Evolutionary conservation across 1,284 basidiomycete genomes (phyloP).

Genomic region (Sanghuangporus baumii): DNA sequence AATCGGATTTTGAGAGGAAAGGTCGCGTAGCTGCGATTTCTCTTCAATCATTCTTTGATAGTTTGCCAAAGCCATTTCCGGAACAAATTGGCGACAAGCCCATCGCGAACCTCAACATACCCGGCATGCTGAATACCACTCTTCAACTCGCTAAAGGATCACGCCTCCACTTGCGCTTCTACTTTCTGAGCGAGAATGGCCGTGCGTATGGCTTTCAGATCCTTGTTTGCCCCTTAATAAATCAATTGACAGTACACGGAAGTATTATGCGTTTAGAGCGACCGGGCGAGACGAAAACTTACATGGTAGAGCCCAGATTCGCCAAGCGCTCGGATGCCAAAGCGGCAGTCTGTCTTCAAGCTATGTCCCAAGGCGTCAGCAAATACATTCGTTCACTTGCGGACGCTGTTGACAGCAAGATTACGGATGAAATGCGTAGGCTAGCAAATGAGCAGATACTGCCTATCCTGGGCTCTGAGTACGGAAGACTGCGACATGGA

Average conservation of each 20-base stretch:
- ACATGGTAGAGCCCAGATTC: constrained; percentile 53
- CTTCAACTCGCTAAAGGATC: constrained; percentile 47
- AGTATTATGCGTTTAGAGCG: constrained; percentile 52
- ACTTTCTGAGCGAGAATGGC: constrained; percentile 38
- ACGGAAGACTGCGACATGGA: constrained; percentile 34
- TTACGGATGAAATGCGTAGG: constrained; percentile 38
- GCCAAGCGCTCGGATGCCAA: constrained; percentile 56
- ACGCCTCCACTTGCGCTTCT: constrained; percentile 38
- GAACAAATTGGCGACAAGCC: constrained; percentile 40
- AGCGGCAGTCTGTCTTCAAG: constrained; percentile 53
- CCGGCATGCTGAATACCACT: constrained; percentile 46
- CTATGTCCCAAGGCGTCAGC: constrained; percentile 54
- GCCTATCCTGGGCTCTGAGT: constrained; percentile 40
- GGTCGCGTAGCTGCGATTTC: constrained; percentile 26
- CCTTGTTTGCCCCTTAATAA: constrained; percentile 4
- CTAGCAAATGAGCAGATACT: constrained; percentile 38
- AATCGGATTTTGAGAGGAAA: background rate
- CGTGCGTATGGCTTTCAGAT: constrained; percentile 29
- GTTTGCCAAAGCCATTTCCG: constrained; percentile 52
- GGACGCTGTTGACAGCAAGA: constrained; percentile 35
- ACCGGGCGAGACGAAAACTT: constrained; percentile 44
- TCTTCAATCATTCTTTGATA: constrained; percentile 51
- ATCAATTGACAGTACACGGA: constrained; percentile 43
- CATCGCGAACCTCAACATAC: constrained; percentile 44
- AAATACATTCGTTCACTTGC: constrained; percentile 45